A percentile compares a stretch with the other conserved stretches of the same genome.
phyloP scores from a whole-genome alignment of 345 rosid genomes.

The Salix caprea region DNA sequence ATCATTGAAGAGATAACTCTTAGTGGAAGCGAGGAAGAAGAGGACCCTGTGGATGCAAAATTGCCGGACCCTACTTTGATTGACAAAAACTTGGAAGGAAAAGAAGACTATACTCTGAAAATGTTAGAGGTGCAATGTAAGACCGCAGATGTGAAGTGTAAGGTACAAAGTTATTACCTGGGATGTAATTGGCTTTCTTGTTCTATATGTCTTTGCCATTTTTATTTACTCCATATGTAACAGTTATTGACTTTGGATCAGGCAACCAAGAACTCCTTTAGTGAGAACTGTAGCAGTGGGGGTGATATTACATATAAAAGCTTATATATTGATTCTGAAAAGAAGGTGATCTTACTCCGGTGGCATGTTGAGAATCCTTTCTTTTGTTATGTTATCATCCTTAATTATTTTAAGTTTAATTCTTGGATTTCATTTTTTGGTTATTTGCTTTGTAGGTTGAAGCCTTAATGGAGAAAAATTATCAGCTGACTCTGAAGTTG shows the following conservation, averaged over 20 bases:
- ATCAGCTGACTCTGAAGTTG: conserved; percentile 12
- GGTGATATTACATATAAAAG: conserved; percentile 30
- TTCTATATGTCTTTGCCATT: not conserved
- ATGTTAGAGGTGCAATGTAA: conserved; percentile 26
- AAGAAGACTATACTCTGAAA: conserved; percentile 20
- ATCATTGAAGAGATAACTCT: conserved; percentile 30
- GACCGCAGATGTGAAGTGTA: conserved; percentile 14
- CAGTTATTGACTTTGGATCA: conserved; percentile 10
- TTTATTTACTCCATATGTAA: not conserved
- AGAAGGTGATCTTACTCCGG: conserved; percentile 34
- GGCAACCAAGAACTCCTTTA: conserved; percentile 10
- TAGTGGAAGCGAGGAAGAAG: conserved; percentile 36
- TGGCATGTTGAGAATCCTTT: not conserved
- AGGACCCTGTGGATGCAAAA: conserved; percentile 18
- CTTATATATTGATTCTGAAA: conserved; percentile 46
- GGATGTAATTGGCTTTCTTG: not conserved
- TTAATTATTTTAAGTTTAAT: not conserved
- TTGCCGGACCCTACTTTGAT: conserved; percentile 9
- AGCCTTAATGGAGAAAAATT: conserved; percentile 23
- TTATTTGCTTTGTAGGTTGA: conserved; percentile 19
- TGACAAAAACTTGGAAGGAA: conserved; percentile 28
- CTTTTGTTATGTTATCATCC: not conserved
- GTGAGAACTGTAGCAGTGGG: conserved; percentile 1
- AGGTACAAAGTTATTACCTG: conserved; percentile 16
- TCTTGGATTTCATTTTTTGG: not conserved